A percentile compares a stretch with the other conserved stretches of the same genome.
These are phyloP conservation scores for Macadamia integrifolia DNA, from an alignment of 164 flowering plant species.

Conservation along the genomic window DNA sequence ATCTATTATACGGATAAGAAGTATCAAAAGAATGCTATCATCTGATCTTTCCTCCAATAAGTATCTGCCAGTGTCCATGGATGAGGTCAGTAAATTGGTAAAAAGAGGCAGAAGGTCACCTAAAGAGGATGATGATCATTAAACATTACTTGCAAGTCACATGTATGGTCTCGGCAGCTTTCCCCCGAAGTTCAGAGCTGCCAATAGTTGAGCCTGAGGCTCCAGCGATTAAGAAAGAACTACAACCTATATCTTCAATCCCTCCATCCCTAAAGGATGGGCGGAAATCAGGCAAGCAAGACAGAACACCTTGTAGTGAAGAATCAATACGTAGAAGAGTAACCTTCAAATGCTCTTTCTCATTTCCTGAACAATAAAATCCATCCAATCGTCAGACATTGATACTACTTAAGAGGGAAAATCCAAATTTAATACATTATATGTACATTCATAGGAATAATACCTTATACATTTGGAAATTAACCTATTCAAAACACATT, in stretches of 20 bases:
- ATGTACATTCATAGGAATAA: neutral
- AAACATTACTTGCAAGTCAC: slow-evolving; percentile 73
- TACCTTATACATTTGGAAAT: too few species aligned
- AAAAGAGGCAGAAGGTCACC: neutral
- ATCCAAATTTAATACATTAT: neutral
- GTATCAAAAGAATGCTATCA: slow-evolving; percentile 91
- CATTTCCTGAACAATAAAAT: slow-evolving; percentile 48
- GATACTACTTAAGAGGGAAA: too few species aligned
- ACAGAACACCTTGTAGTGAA: slow-evolving; percentile 86
- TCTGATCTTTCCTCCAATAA: slow-evolving; percentile 84
- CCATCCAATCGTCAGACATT: slow-evolving; percentile 14
- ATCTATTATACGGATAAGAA: slow-evolving; percentile 83
- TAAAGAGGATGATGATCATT: neutral
- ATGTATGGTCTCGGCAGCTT: slow-evolving; percentile 75
- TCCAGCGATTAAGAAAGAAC: slow-evolving; percentile 73
- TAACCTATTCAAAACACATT: too few species aligned
- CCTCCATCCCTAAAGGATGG: slow-evolving; percentile 47
- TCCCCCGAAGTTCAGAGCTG: slow-evolving; percentile 69
- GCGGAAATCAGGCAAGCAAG: slow-evolving; percentile 94
- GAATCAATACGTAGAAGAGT: slow-evolving; percentile 87
- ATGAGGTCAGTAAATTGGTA: slow-evolving; percentile 15
- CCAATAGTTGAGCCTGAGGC: slow-evolving; percentile 85
- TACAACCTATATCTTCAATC: slow-evolving; percentile 29
- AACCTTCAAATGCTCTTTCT: slow-evolving; percentile 96
- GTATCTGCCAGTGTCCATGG: slow-evolving; percentile 48